Base-by-base conservation (phyloP, 176 grass and related monocot genomes). In the Zea luxurians region DNA sequence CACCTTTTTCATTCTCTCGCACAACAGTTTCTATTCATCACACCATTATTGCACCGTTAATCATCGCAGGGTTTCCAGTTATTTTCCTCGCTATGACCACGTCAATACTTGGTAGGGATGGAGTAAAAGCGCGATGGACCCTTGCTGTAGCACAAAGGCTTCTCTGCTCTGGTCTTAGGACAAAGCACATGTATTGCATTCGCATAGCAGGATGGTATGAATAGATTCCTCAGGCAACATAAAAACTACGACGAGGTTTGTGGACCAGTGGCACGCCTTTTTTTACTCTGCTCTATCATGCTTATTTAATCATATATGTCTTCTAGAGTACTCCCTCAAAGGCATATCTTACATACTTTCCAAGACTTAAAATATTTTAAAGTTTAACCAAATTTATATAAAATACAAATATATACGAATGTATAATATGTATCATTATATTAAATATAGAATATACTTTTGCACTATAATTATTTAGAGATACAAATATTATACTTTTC, bases 131-230 rank as follows among this genome's bases (percentile, higher is more conserved):
- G 68, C 2, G 2, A 17, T n/a, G 75, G 66, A 7, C 48, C 15
- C 27, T 71, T 11, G 47, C 54, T 38, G 35, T 38, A 63, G 55
- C 57, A 48, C 35, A 53, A n/a, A 53, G 35, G 48, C 36, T 27
- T 27, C 27, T 37, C 13, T 61, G 36, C 45, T 81, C 46, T 48
- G 4, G 16, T 54, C 36, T 57, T 57, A 78, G 20, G 57, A 37
- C 60, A 79, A 20, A 20, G 43, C 35, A 80, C 65, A 80, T 68
- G 65, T 38, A n/a, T 80, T 35, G 50, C 64, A 50, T 13, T 80
- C 35, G 50, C 64, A 50, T 13, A 75, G 55, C 76, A 75, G 10
- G 6, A 35, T 12, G 46, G 55, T 42, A 64, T 42, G 18, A 73
- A 79, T 18, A 78, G 36, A 73, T 74, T 71, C 43, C 36, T 61